A percentile compares a stretch with the other conserved stretches of the same genome.
Conservation (phyloP, 805 yeast species). For the Sungouiella blattae region DNA sequence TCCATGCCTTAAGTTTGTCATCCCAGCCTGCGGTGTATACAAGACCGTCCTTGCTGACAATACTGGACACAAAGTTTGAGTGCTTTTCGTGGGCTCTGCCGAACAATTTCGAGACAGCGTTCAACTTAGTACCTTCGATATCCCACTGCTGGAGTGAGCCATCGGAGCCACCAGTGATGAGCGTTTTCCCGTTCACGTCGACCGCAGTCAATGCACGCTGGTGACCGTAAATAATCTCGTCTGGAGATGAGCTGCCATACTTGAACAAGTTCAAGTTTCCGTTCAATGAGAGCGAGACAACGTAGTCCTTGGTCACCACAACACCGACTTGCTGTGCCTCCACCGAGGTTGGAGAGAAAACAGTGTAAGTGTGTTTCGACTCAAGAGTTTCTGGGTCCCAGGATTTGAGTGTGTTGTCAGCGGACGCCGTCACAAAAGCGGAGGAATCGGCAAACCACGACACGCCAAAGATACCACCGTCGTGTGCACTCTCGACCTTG, state of each 20-base stretch:
- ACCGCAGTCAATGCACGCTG: slow-evolving; percentile 76
- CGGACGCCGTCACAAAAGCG: slow-evolving; percentile 74
- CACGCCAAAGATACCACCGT: slow-evolving; percentile 78
- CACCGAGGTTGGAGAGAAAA: slow-evolving; percentile 29
- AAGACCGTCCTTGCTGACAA: slow-evolving; percentile 24
- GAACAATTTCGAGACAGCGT: slow-evolving; percentile 32
- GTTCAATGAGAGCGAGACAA: slow-evolving; percentile 64
- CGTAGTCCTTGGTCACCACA: slow-evolving; percentile 53
- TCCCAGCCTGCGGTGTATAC: slow-evolving; percentile 81
- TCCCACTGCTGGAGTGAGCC: slow-evolving; percentile 70
- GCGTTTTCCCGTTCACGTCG: slow-evolving; percentile 17
- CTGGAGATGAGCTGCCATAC: slow-evolving; percentile 28
- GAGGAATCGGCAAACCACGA: slow-evolving; percentile 60
- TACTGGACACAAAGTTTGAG: slow-evolving; percentile 62
- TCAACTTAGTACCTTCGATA: slow-evolving; percentile 14
- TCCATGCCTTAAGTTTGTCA: slow-evolving; percentile 55
- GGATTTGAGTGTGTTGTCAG: slow-evolving; percentile 70
- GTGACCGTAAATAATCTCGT: slow-evolving; percentile 59
- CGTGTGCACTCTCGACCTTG: slow-evolving; percentile 53
- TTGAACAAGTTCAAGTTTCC: slow-evolving; percentile 69
- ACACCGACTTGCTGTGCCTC: slow-evolving; percentile 80
- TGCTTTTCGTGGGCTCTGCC: slow-evolving; percentile 44
- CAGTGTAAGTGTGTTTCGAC: slow-evolving; percentile 46
- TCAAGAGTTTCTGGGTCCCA: slow-evolving; percentile 49
- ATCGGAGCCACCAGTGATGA: slow-evolving; percentile 75